A percentile compares a stretch with the other conserved stretches of the same genome.
phyloP scores from a whole-genome alignment of 2,329 filamentous ascomycete genomes.

The Diatrype stigma region DNA sequence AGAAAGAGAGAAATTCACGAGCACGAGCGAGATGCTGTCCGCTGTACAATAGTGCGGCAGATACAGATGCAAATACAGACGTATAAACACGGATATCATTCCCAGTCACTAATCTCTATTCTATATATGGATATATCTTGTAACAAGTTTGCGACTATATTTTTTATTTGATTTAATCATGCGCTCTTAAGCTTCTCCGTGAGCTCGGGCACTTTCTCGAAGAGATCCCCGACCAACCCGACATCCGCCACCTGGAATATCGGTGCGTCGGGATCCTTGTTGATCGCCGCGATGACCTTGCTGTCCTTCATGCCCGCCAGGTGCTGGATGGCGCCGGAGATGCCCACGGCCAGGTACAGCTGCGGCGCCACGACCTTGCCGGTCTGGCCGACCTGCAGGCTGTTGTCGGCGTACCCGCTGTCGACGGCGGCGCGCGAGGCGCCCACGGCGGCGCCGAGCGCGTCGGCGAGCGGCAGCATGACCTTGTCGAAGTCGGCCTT shows the following conservation, averaged over 20 bases:
- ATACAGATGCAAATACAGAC: slow-evolving; percentile 8
- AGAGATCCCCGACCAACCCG: slow-evolving; percentile 89
- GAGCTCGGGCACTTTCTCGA: slow-evolving; percentile 91
- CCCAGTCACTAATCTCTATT: no score
- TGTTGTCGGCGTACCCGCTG: slow-evolving; percentile 97
- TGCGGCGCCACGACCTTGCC: slow-evolving; percentile 98
- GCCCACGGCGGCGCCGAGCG: slow-evolving; percentile 90
- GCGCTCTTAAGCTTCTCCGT: slow-evolving; percentile 83
- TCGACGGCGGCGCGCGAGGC: slow-evolving; percentile 94
- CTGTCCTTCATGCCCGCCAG: slow-evolving; percentile 99
- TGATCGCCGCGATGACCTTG: slow-evolving; percentile 98
- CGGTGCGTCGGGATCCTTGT: slow-evolving; percentile 94
- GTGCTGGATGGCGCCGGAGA: slow-evolving; percentile 96
- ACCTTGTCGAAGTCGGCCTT: slow-evolving; percentile 95
- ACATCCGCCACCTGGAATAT: slow-evolving; percentile 99
- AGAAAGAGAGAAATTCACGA: slow-evolving; percentile 67
- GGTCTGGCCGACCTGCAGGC: slow-evolving; percentile 94
- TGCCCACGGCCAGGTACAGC: slow-evolving; percentile 91
- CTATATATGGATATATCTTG: no score
- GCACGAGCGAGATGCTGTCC: slow-evolving; percentile 53
- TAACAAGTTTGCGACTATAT: not conserved
- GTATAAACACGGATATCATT: no score
- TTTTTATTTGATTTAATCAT: slow-evolving; percentile 19
- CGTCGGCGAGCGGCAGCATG: slow-evolving; percentile 88
- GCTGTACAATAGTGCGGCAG: slow-evolving; percentile 39